Evolutionary conservation across 2,329 filamentous ascomycete genomes (phyloP), one percentile per base, ranked within the genome.

Genomic region (Talaromyces sp.): DNA sequence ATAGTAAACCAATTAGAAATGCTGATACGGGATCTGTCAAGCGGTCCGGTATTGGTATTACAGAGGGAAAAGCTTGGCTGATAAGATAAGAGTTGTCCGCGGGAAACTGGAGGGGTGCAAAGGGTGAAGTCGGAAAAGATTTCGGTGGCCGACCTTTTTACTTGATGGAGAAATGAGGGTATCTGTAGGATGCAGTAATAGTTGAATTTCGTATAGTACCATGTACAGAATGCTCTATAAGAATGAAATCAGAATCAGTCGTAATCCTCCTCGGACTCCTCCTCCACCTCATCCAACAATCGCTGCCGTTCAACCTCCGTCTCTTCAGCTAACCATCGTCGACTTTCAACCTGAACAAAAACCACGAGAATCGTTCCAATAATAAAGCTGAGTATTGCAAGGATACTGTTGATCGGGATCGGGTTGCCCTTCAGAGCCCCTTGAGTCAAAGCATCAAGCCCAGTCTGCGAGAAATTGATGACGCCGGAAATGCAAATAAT

Each of bases 401-500:
- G 76, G 0, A 89, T 81, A 2, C 90, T 67, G 73, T 97, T 95
- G 39, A 96, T 89, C 0, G 92, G 92, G 0, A 91, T 81, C 0
- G 93, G 93, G 73, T 96, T 84, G 14, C 88, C 87, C 22, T 82
- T 70, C 70, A 94, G 96, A 0, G 83, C 83, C 63, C 86, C 82
- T 73, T 96, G 90, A 47, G 92, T 91, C 31, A 95, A 75, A 41
- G 89, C 87, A 75, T 97, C 93, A 35, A 97, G 82, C 0, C 85
- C 91, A 6, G 89, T 90, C 77, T 96, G 92, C 0, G 86, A 86
- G 74, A 97, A 93, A 75, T 95, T 96, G 72, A 92, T 84, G 0
- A 97, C 75, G 0, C 93, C 93, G 0, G 92, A 89, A 2, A 95
- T 80, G 75, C 91, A 96, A 71, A 96, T 96, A 70, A 96, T 92